A percentile compares a stretch with the other conserved stretches of the same genome.
phyloP scores from a whole-genome alignment of 345 rosid genomes.

The Crucihimalaya himalaica region DNA sequence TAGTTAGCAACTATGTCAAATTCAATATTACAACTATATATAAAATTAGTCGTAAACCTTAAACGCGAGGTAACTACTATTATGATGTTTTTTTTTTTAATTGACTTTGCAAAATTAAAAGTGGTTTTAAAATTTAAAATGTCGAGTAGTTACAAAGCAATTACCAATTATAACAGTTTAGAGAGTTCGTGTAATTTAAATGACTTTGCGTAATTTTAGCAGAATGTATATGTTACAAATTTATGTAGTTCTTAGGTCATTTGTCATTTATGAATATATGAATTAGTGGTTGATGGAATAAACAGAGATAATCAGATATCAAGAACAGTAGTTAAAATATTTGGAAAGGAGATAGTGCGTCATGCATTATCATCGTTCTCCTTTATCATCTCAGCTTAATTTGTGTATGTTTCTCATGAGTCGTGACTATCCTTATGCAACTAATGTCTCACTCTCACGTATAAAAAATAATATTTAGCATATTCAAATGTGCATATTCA shows the following conservation, averaged over 20 bases:
- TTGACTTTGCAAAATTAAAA: background rate
- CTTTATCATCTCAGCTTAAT: slow-evolving; percentile 16
- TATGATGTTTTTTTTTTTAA: background rate
- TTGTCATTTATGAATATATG: background rate
- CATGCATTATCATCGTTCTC: slow-evolving; percentile 38
- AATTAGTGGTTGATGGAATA: slow-evolving; percentile 34
- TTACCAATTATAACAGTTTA: no score
- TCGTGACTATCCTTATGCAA: slow-evolving; percentile 27
- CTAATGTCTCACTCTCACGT: background rate
- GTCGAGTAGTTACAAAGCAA: background rate
- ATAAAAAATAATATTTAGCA: background rate
- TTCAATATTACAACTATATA: background rate
- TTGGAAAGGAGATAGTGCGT: slow-evolving; percentile 41
- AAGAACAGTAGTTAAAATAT: slow-evolving; percentile 23
- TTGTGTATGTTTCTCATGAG: slow-evolving; percentile 10
- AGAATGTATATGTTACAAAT: background rate
- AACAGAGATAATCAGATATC: slow-evolving; percentile 20
- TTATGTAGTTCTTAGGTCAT: background rate
- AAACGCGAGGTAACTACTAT: background rate
- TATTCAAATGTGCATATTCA: background rate
- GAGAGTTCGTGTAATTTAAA: background rate
- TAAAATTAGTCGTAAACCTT: background rate
- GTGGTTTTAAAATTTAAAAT: background rate
- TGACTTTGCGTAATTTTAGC: background rate
- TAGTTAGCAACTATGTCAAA: background rate